Percentiles rank a stretch among this genome's conserved stretches.
Conservation (phyloP, 495 filamentous ascomycete genomes). For the Massariosphaeria phaeospora region DNA sequence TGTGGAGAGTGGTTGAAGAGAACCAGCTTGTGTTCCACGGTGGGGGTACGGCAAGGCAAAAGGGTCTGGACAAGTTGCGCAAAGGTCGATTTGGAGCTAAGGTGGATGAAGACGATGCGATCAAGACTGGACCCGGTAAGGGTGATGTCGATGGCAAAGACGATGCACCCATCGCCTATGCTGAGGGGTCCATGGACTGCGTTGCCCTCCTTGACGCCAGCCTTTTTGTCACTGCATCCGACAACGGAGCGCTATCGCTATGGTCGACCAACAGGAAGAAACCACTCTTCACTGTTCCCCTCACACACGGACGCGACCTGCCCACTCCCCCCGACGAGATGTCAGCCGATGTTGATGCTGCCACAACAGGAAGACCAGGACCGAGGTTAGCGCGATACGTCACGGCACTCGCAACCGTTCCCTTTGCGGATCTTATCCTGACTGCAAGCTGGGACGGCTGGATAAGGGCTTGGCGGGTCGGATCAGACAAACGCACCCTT, state of each 20-base stretch:
- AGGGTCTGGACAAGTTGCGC: slow-evolving; percentile 43
- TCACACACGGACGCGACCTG: slow-evolving; percentile 78
- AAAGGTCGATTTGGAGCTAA: slow-evolving; percentile 22
- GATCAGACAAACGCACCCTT: slow-evolving; percentile 74
- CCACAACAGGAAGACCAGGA: slow-evolving; percentile 45
- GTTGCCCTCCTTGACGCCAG: slow-evolving; percentile 84
- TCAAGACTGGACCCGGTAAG: slow-evolving; percentile 3
- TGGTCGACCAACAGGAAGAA: slow-evolving; percentile 96
- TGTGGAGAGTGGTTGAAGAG: slow-evolving; percentile 97
- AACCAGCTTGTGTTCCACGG: slow-evolving; percentile 92
- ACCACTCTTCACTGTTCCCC: slow-evolving; percentile 68
- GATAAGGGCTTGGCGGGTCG: slow-evolving; percentile 78
- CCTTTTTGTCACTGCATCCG: slow-evolving; percentile 86
- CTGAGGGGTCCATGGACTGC: slow-evolving; percentile 85
- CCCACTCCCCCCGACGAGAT: slow-evolving; percentile 59
- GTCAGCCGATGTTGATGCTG: slow-evolving; percentile 61
- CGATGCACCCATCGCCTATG: slow-evolving; percentile 45
- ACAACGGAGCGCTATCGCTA: slow-evolving; percentile 79
- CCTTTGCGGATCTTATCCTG: slow-evolving; percentile 80
- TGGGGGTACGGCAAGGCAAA: slow-evolving; percentile 55
- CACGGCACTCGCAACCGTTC: slow-evolving; percentile 78
- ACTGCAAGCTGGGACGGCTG: slow-evolving; percentile 92
- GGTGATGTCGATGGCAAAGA: slow-evolving; percentile 10
- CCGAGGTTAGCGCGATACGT: slow-evolving; percentile 71
- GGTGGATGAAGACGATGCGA: slow-evolving; percentile 12